Evolutionary conservation across 805 yeast genomes (phyloP), one percentile per base, ranked within the genome.

Genomic region (Kazachstania bromeliacearum): DNA sequence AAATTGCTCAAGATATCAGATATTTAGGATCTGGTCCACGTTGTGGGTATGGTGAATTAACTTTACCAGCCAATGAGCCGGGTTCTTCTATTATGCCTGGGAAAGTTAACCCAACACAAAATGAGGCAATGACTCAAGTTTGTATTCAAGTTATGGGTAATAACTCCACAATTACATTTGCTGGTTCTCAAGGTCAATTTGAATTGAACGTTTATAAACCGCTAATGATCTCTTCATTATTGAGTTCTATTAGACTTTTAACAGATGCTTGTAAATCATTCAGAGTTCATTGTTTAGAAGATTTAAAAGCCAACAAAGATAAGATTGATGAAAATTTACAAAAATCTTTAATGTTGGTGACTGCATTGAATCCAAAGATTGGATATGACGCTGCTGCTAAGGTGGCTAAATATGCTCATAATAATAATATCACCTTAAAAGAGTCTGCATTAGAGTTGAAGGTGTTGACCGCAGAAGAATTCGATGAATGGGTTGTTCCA

Each of bases 21-120:
- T 92, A 92, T 75, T 77, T 92, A 52, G 98, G 97, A 46, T 85
- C 96, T 32, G 98, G 98, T 55, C 98, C 98, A 60, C 82, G 98
- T 70, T 92, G 98, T 68, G 98, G 98, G 45, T 92, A 92, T 67
- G 96, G 96, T 39, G 98, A 92, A 68, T 76, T 92, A 50, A 59
- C 85, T 19, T 71, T 92, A 51, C 98, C 98, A 45, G 97, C 89
- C 70, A 92, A 92, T 66, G 98, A 92, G 70, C 98, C 98, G 39
- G 98, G 98, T 58, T 85, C 96, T 41, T 87, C 96, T 20, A 92
- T 92, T 65, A 92, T 92, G 98, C 98, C 98, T 36, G 98, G 98
- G 61, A 92, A 92, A 70, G 96, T 92, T 45, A 92, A 92, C 75
- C 98, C 98, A 48, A 92, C 98, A 39, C 98, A 92, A 71, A 88